phyloP scores from a whole-genome alignment of 306 rosid genomes.

The Quercus cerris region DNA sequence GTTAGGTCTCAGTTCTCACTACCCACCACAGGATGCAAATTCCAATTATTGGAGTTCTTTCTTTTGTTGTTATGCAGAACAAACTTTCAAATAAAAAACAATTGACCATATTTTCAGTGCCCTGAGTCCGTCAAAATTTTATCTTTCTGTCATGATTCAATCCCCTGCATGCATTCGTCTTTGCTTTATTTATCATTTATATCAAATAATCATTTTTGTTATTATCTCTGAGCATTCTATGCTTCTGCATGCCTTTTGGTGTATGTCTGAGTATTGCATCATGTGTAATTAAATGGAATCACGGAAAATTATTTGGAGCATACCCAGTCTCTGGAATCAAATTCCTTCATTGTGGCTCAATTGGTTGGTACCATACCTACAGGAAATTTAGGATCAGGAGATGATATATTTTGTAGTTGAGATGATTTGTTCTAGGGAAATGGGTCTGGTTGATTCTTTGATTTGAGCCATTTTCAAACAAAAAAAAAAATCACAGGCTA shows the following conservation, averaged over 20 bases:
- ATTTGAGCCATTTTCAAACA: no score
- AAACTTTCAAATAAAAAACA: background rate
- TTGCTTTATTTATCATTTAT: background rate
- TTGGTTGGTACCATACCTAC: no score
- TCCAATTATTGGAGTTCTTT: constrained; percentile 18
- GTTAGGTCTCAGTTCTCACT: constrained; percentile 11
- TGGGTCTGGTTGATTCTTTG: no score
- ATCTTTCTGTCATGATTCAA: background rate
- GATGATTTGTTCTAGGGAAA: no score
- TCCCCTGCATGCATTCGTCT: background rate
- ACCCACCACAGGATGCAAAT: background rate
- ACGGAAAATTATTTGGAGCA: no score
- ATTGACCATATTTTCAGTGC: background rate
- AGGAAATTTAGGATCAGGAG: no score
- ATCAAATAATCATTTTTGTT: background rate
- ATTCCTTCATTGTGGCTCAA: no score
- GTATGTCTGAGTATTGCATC: background rate
- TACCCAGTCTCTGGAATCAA: no score
- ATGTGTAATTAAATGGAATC: no score
- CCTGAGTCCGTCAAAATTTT: background rate
- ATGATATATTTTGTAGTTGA: no score
- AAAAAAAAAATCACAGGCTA: no score
- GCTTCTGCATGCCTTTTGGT: background rate
- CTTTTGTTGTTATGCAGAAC: background rate
- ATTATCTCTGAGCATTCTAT: background rate